Conservation (phyloP, 1,139 yeast genomes). For the Magnusiomyces starmeri region DNA sequence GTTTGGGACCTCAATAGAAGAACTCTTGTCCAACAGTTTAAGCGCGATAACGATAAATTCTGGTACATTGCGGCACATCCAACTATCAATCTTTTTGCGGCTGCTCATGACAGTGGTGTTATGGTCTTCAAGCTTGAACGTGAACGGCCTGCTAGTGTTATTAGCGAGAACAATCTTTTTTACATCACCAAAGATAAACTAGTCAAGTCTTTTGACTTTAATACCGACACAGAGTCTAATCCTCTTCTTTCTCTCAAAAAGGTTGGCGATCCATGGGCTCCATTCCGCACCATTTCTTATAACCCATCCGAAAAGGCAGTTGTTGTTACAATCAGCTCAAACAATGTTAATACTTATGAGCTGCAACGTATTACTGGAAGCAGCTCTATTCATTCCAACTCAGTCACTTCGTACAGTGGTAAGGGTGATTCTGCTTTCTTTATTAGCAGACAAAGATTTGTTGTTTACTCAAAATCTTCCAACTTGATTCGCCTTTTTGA, state of each 20-base stretch:
- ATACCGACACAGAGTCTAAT: constrained; percentile 47
- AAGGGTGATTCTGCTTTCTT: constrained; percentile 81
- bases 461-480: constrained; percentile 59
- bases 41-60: constrained; percentile 90
- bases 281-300: constrained; percentile 77
- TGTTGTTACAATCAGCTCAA: constrained; percentile 72
- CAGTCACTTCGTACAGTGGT: constrained; percentile 50
- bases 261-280: constrained; percentile 79
- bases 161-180: constrained; percentile 61
- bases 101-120: constrained; percentile 95
- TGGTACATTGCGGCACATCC: constrained; percentile 93
- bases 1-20: constrained; percentile 96
- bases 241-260: constrained; percentile 81
- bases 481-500: constrained; percentile 76
- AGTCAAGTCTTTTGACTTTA: constrained; percentile 70
- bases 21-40: constrained; percentile 87
- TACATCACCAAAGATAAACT: constrained; percentile 82
- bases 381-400: neutral
- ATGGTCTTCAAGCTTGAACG: constrained; percentile 97
- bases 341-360: constrained; percentile 56
- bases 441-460: constrained; percentile 91
- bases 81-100: constrained; percentile 81
- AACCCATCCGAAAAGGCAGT: constrained; percentile 89
- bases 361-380: constrained; percentile 38
- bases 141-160: constrained; percentile 86